Evolutionary conservation across 179 eudicot genomes (phyloP).

Genomic region (Drosera spatulata): DNA sequence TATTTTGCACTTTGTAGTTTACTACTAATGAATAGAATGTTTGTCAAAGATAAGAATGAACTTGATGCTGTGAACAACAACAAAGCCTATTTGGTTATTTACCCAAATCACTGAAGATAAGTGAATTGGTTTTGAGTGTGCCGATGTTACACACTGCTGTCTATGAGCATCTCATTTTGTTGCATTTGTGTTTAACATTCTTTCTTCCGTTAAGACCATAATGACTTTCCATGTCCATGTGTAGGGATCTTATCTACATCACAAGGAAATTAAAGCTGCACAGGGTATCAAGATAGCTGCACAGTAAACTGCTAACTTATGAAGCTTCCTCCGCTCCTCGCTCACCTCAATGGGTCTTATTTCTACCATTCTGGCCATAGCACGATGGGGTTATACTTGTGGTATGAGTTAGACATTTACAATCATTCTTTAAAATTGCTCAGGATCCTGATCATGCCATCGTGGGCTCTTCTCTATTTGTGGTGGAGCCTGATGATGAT

Average conservation of each 20-base stretch:
- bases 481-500: conserved; percentile 84
- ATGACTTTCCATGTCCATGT: conserved; percentile 3
- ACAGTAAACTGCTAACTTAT: conserved; percentile 52
- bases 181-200: neutral
- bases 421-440: neutral
- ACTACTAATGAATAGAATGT: too few species aligned
- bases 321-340: too few species aligned
- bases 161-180: too few species aligned
- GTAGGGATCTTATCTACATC: conserved; percentile 85
- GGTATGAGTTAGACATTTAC: neutral
- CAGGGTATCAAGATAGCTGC: conserved; percentile 97
- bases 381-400: neutral
- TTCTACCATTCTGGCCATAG: too few species aligned
- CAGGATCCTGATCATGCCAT: conserved; percentile 97
- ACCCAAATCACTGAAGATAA: too few species aligned
- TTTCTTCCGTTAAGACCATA: neutral
- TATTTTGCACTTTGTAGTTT: too few species aligned
- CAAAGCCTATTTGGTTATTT: too few species aligned
- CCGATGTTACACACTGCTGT: too few species aligned
- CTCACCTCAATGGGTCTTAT: neutral
- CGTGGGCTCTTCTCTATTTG: conserved; percentile 75
- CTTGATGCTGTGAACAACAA: too few species aligned
- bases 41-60: too few species aligned
- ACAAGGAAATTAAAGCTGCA: conserved; percentile 94
- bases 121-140: too few species aligned